These are phyloP conservation scores for Lactarius vividus DNA, from an alignment of 768 basidiomycete species.

Conservation along the genomic window DNA sequence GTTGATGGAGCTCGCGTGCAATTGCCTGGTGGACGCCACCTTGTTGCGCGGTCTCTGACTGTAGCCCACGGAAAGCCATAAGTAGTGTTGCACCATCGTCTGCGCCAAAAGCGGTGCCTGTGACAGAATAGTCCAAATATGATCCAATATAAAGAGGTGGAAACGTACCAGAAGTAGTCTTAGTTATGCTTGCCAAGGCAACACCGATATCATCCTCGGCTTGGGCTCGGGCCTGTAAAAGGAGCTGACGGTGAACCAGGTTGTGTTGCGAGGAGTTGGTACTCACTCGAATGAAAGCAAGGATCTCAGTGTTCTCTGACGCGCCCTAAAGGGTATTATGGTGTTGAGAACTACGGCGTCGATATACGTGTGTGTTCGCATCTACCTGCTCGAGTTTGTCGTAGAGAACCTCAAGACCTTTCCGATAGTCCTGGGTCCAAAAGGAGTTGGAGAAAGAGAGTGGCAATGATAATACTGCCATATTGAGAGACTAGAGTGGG, in stretches of 20 bases:
- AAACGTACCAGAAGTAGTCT: conserved; percentile 48
- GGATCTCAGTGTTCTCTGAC: conserved; percentile 79
- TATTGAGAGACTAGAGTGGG: conserved; percentile 34
- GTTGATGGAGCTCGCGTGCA: conserved; percentile 68
- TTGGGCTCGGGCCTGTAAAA: conserved; percentile 60
- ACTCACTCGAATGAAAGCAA: conserved; percentile 76
- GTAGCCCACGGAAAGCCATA: conserved; percentile 76
- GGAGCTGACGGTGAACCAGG: conserved; percentile 10
- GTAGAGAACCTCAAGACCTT: conserved; percentile 76
- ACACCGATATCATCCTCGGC: conserved; percentile 67
- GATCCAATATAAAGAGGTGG: conserved; percentile 16
- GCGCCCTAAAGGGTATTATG: conserved; percentile 53
- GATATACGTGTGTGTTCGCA: conserved; percentile 12
- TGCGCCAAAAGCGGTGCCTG: conserved; percentile 65
- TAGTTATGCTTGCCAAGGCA: conserved; percentile 50
- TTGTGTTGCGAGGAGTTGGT: conserved; percentile 31
- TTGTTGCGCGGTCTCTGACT: conserved; percentile 66
- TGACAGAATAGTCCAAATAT: neutral
- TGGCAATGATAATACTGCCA: conserved; percentile 91
- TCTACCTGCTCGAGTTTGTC: conserved; percentile 73
- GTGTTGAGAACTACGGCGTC: conserved; percentile 19
- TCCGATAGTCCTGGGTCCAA: conserved; percentile 90
- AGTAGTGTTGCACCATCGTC: conserved; percentile 85
- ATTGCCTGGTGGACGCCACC: conserved; percentile 72
- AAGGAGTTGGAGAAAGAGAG: conserved; percentile 88